Evolutionary conservation across 192 early-diverging fungal species (phyloP), one percentile per base, ranked within the genome.

Genomic region (Podila epigama): DNA sequence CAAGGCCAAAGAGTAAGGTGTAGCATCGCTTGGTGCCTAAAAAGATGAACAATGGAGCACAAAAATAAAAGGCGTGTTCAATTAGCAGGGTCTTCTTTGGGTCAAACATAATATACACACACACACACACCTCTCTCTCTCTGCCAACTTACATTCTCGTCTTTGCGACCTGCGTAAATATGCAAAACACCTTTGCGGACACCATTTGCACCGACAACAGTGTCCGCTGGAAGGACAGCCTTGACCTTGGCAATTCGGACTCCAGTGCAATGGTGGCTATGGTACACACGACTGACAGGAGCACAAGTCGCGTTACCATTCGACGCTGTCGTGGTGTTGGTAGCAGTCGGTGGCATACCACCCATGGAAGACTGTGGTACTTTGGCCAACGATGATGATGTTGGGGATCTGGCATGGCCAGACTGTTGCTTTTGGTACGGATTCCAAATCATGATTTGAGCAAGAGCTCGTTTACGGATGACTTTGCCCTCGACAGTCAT

Each of bases 181-280:
- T 86, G 79, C 1, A 86, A 34, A 59, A 79, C 70, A 6, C 85
- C 85, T 32, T 79, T 66, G 0, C 61, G 39, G 20, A 71, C 34
- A 7, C 66, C 73, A 11, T 60, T 60, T n/a, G 66, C 3, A 25
- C 73, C 53, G 16, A 60, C 48, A 8, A 68, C 73, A 20, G 73
- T 68, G n/a, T 79, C 75, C 0, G 61, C 34, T 1, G 85, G 82
- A 4, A 86, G 60, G 0, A 86, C 82, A 2, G 85, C 85, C 64
- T 86, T 86, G 53, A 86, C 82, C 62, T 81, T 84, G 55, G 65
- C 83, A 18, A 82, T 72, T 3, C 80, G 58, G 25, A 80, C 58
- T 2, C 70, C 73, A 2, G 66, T 56, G 13, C 69, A 69, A 34
- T 68, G 60, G 28, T 68, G 66, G n/a, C 41, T 35, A 51, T 61